Evolutionary conservation across 768 basidiomycete genomes (phyloP).

Genomic region (Kwoniella bestiolae): DNA sequence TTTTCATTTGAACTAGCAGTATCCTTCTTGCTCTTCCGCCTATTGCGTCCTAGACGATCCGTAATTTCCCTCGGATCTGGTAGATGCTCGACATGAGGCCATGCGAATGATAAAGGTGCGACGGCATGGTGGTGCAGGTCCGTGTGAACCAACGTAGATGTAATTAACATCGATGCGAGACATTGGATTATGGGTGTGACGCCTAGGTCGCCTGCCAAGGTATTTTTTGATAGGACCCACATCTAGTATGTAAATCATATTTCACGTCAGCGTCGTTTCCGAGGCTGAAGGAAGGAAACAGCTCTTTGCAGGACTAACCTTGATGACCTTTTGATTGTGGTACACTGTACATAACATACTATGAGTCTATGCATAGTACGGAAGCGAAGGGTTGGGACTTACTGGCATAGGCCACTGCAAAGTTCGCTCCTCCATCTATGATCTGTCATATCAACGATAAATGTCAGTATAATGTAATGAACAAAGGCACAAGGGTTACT

Average conservation of each 20-base stretch:
- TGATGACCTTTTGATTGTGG: conserved; percentile 29
- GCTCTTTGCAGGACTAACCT: conserved; percentile 15
- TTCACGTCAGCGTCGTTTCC: conserved; percentile 10
- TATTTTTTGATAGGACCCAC: conserved; percentile 55
- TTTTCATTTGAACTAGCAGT: neutral
- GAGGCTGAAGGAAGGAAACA: neutral
- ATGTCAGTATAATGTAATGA: neutral
- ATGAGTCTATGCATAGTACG: neutral
- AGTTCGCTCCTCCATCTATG: conserved; percentile 56
- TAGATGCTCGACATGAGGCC: conserved; percentile 55
- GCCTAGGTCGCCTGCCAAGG: conserved; percentile 55
- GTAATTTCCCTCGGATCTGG: conserved; percentile 44
- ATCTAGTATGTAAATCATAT: no score
- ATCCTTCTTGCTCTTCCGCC: neutral
- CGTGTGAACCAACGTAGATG: conserved; percentile 57
- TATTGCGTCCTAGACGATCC: neutral
- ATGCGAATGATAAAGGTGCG: conserved; percentile 54
- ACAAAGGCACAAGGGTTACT: conserved; percentile 8
- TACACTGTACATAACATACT: conserved; percentile 25
- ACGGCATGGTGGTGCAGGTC: conserved; percentile 52
- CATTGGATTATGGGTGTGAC: conserved; percentile 55
- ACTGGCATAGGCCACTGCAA: conserved; percentile 54
- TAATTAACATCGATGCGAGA: conserved; percentile 54
- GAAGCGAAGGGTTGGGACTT: neutral
- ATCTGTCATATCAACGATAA: conserved; percentile 21